Base-by-base conservation (phyloP, 1,284 basidiomycete genomes). In the Calocybe gambosa region DNA sequence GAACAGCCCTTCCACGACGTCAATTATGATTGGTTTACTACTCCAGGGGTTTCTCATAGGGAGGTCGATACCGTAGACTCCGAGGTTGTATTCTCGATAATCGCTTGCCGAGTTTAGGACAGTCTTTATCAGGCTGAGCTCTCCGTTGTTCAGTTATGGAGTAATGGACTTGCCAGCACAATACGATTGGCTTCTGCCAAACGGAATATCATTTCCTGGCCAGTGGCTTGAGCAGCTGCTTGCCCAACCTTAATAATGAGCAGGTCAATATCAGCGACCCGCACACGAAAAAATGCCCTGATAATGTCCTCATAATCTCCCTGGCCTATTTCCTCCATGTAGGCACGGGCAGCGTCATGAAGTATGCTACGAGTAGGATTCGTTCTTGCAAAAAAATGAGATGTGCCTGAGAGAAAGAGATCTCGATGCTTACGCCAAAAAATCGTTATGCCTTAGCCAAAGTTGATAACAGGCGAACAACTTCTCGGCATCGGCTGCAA, bases 401-500 rank as follows among this genome's bases (percentile, higher is more conserved):
- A n/a, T 2, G 34, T 26, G 20, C 7, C 8, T 45, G 15, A 10
- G 7, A 5, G 16, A 15, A 19, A 13, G 9, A 15, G 16, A 19
- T 26, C 42, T 42, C 36, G 39, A 19, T 21, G 65, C 80, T 45
- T 59, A 86, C 82, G 73, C 68, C n/a, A 85, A 67, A 20, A 75
- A 69, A 20, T 84, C 77, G 58, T 93, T 93, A 60, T 93, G 82
- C 55, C 78, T 74, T 21, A 81, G 61, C 95, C 95, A 99, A 15
- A 98, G 69, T 33, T 89, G 85, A 48, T 84, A 77, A 3, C 82
- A 85, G 1, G 90, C 86, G 50, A 85, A 85, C 10, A 97, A 69
- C 55, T 92, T 90, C 67, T 98, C 93, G 1, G 91, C 90, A 61
- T 98, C 87, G n/a, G 75, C 78, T 20, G 82, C 84, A 33, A 99